Base-by-base conservation (phyloP, 495 filamentous ascomycete species). In the Aspergillus haitiensis region DNA sequence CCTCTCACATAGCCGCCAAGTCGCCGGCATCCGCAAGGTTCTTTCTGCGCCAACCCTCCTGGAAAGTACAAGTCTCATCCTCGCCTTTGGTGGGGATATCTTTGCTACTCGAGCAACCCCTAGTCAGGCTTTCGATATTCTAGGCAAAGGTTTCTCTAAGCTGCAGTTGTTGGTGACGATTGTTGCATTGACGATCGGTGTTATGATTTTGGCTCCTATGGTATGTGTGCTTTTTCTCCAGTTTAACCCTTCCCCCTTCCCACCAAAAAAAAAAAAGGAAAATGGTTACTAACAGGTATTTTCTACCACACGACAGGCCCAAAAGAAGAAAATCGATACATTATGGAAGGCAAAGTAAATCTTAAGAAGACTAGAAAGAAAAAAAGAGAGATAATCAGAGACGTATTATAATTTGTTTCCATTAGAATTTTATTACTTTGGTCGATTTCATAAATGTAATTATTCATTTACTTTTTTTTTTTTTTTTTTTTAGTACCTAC, bases 61-160 rank as follows among this genome's bases (percentile, higher is more conserved):
- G n/a, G 94, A 99, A 74, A 97, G 92, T 72, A 97, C 94, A 11
- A 92, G 89, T 66, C 71, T 99, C 45, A 83, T 99, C 32, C 85
- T 98, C 65, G 93, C 92, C 4, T 97, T 88, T 70, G 95, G 95
- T 3, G 70, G 73, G 2, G 94, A 99, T 69, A 73, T 98, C 35
- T 99, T 91, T 64, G 92, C 90, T 6, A 92, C 93, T 4, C 78
- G 92, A 12, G 86, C 94, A 35, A 84, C 86, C 33, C 94, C 94
- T 0, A 95, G 90, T 67, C 83, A 88, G 56, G 81, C 88, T 5
- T 99, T 98, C 72, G 94, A 99, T 75, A 82, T 97, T 15, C 78
- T 99, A 1, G 93, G 91, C 36, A 95, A 93, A 75, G 89, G 88
- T 5, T 99, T 99, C 70, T 91, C 89, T 58, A 96, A 95, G 78